phyloP scores from a whole-genome alignment of 176 grass and related monocot genomes.

The Juncus inflexus region DNA sequence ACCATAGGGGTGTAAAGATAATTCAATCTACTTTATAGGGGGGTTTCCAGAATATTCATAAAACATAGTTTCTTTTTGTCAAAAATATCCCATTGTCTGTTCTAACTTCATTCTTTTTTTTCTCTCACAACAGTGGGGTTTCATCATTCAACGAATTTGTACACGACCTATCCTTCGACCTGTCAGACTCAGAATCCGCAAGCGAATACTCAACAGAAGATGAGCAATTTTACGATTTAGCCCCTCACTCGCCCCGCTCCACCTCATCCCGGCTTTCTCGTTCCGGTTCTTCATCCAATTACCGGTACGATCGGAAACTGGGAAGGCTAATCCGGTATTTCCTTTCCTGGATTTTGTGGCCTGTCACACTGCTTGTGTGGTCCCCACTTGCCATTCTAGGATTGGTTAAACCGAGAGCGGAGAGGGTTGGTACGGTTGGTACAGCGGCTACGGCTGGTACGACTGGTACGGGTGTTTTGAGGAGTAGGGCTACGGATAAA shows the following conservation, averaged over 20 bases:
- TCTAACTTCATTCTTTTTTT: constrained; percentile 12
- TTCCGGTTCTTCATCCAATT: constrained; percentile 49
- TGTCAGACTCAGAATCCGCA: constrained; percentile 53
- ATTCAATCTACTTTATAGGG: too few species aligned
- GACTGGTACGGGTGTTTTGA: constrained; percentile 17
- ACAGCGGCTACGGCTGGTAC: constrained; percentile 33
- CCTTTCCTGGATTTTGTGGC: constrained; percentile 87
- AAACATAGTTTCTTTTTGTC: too few species aligned
- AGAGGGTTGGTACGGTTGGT: constrained; percentile 32
- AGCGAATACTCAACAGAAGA: constrained; percentile 53
- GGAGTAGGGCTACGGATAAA: constrained; percentile 68
- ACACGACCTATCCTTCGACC: constrained; percentile 77
- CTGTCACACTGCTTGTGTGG: constrained; percentile 51
- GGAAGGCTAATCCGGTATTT: constrained; percentile 53
- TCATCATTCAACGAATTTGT: constrained; percentile 96
- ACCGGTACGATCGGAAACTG: constrained; percentile 46
- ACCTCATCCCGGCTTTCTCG: constrained; percentile 71
- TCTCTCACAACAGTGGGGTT: constrained; percentile 54
- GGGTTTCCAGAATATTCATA: too few species aligned
- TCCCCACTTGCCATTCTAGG: constrained; percentile 49
- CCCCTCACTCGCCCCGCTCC: constrained; percentile 63
- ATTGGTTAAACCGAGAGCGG: constrained; percentile 44
- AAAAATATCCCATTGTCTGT: too few species aligned
- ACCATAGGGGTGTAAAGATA: too few species aligned
- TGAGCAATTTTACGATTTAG: constrained; percentile 74